Evolutionary conservation across 495 filamentous ascomycete species (phyloP), one percentile per base, ranked within the genome.

Genomic region (Penicillium ucsense): DNA sequence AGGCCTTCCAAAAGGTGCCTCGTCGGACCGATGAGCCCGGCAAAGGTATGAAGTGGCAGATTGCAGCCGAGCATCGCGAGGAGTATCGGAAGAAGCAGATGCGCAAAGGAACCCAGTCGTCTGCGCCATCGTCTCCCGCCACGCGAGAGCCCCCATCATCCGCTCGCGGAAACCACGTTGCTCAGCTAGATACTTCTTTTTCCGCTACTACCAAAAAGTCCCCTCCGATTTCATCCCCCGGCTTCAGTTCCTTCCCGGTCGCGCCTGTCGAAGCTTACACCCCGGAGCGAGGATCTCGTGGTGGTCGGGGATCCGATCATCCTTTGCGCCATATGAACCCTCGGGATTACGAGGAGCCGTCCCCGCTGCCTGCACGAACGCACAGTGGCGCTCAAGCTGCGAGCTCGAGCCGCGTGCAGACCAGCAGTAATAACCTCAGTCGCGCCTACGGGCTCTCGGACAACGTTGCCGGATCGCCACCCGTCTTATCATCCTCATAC

Each of bases 41-140:
- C 3, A 98, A 98, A 68, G 92, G 92, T 28, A 95, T 95, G 90
- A 95, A 96, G 61, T 98, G 92, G 92, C 82, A 85, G 64, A 85
- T 98, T 59, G 82, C 86, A 3, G 77, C 82, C 1, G 86, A 89
- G 44, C 70, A 82, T 37, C 83, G 85, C 30, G 85, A 95, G 5
- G 88, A 94, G 41, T 83, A 82, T 46, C 70, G 81, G 50, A 81
- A 80, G 64, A 82, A 82, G 54, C 70, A 73, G 53, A 60, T 62
- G 33, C 67, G 68, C 38, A 73, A 72, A 45, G 71, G 69, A 10
- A 62, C 62, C 2, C 68, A 71, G 39, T 74, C 71, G 4, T 74
- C 71, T 20, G 70, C 71, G 0, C 69, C 71, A 27, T 72, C 71
- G 6, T 73, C 69, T 0, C 71, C 71, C 9, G 69, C 68, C 6